phyloP scores from a whole-genome alignment of 495 filamentous ascomycete genomes.

The Astrothelium subdiscretum region DNA sequence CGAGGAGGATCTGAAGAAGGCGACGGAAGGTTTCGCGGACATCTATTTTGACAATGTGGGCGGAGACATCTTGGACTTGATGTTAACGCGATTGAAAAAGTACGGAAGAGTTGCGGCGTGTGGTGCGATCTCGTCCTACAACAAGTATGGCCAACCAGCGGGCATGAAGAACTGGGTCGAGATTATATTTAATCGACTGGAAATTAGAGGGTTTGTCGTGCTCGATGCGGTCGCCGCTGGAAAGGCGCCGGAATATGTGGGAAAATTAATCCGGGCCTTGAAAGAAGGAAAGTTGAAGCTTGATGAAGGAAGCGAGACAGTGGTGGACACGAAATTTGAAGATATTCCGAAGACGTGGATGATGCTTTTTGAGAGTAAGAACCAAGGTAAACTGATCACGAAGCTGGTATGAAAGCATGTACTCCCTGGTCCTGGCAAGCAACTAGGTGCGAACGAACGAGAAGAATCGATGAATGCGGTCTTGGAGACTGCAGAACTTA shows the following conservation, averaged over 20 bases:
- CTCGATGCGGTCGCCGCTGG: slow-evolving; percentile 34
- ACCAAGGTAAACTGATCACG: slow-evolving; percentile 29
- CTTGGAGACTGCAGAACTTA: too few species aligned
- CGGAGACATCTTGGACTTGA: slow-evolving; percentile 52
- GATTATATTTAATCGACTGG: slow-evolving; percentile 38
- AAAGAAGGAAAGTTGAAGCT: slow-evolving; percentile 32
- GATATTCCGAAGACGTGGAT: slow-evolving; percentile 31
- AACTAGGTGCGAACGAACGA: background rate
- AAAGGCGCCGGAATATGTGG: slow-evolving; percentile 21
- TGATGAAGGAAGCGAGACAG: slow-evolving; percentile 21
- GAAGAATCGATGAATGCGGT: background rate
- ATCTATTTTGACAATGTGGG: slow-evolving; percentile 67
- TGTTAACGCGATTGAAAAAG: slow-evolving; percentile 42
- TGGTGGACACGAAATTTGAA: slow-evolving; percentile 28
- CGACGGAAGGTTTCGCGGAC: slow-evolving; percentile 52
- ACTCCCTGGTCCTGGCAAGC: background rate
- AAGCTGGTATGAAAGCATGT: background rate
- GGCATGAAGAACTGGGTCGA: slow-evolving; percentile 41
- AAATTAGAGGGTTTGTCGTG: slow-evolving; percentile 53
- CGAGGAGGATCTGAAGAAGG: slow-evolving; percentile 41
- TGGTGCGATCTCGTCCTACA: slow-evolving; percentile 43
- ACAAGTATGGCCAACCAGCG: slow-evolving; percentile 21
- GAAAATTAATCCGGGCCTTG: slow-evolving; percentile 34
- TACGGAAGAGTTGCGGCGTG: slow-evolving; percentile 51
- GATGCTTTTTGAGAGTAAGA: slow-evolving; percentile 25